phyloP scores from a whole-genome alignment of 2,329 filamentous ascomycete genomes.

The Claviceps fusiformis region DNA sequence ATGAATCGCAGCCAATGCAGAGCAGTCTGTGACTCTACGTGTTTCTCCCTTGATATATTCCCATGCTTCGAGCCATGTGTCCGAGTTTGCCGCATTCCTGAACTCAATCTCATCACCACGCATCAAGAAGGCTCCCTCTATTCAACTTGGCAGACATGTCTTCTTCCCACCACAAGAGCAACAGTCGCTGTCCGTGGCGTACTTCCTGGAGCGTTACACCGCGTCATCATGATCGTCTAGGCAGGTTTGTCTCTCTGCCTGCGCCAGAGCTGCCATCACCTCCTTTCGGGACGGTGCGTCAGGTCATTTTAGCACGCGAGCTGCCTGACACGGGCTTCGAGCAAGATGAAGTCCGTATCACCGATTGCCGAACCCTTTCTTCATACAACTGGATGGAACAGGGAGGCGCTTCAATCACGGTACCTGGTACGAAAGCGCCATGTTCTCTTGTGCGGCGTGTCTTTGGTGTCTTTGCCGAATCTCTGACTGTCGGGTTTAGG shows the following conservation, averaged over 20 bases:
- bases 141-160: not conserved
- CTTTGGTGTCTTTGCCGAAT: not conserved
- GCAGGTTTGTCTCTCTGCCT: not conserved
- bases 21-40: not conserved
- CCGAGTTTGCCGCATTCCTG: not conserved
- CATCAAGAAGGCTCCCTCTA: not conserved
- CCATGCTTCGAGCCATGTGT: not conserved
- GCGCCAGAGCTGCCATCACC: not conserved
- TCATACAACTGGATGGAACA: not conserved
- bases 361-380: not conserved
- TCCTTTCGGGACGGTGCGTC: not conserved
- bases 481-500: slow-evolving; percentile 18
- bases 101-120: not conserved
- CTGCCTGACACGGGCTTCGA: not conserved
- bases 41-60: not conserved
- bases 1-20: not conserved
- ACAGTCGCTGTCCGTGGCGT: not conserved
- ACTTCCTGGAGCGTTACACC: too few relatives aligned
- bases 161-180: not conserved
- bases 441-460: not conserved
- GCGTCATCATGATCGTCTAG: too few relatives aligned
- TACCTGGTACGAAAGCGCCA: not conserved
- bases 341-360: not conserved
- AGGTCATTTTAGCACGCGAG: not conserved
- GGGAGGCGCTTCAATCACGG: not conserved